These are phyloP conservation scores for Saturnispora mendoncae DNA, from an alignment of 805 yeast genomes.

Conservation along the genomic window DNA sequence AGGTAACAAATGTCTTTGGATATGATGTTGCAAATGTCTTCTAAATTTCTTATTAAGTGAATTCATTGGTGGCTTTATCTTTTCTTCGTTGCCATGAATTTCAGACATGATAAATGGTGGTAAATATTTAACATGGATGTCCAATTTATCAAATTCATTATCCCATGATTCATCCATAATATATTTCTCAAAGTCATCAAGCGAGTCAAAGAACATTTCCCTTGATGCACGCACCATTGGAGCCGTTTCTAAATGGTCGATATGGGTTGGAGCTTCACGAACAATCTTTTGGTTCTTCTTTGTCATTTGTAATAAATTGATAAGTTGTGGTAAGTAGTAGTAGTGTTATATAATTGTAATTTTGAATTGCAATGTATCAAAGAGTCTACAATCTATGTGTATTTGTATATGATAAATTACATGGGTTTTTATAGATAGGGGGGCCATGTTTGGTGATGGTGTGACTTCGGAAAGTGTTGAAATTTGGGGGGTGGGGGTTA, in stretches of 20 bases:
- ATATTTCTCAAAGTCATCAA: constrained; percentile 53
- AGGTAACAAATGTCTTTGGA: constrained; percentile 58
- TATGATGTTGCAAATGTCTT: constrained; percentile 67
- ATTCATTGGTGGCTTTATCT: constrained; percentile 63
- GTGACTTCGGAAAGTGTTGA: background rate
- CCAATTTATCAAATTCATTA: constrained; percentile 60
- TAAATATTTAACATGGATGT: constrained; percentile 56
- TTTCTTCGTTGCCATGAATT: constrained; percentile 60
- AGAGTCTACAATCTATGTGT: too few species aligned
- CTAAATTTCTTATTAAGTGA: constrained; percentile 63
- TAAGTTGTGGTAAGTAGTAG: constrained; percentile 1
- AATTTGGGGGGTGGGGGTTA: background rate
- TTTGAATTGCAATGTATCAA: background rate
- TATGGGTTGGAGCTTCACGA: constrained; percentile 23
- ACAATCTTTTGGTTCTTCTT: constrained; percentile 19
- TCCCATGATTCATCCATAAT: constrained; percentile 69
- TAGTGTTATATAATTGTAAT: constrained; percentile 1
- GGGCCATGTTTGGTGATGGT: background rate
- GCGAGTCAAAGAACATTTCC: constrained; percentile 46
- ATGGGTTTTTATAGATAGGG: background rate
- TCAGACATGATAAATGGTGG: constrained; percentile 69
- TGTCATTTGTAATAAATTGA: constrained; percentile 14
- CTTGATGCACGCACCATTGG: constrained; percentile 26
- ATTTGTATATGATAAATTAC: background rate
- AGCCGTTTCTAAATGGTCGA: constrained; percentile 24